Evolutionary conservation across 2,329 filamentous ascomycete species (phyloP).

Genomic region (Pseudocercospora macadamiae): DNA sequence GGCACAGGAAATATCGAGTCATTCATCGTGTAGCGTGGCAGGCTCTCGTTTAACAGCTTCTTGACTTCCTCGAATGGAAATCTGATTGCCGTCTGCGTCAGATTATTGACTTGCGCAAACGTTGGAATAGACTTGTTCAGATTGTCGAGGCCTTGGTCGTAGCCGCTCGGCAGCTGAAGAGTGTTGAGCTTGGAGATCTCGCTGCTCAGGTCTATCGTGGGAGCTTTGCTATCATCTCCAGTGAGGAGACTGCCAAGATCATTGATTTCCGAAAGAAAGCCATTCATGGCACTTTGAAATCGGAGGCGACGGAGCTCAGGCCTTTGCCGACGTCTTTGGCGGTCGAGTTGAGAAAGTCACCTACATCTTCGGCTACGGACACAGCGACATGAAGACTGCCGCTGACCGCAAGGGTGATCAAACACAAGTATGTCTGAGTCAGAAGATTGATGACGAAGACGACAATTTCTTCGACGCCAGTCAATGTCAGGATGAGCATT

Average conservation of each 20-base stretch:
- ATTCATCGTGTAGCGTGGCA: conserved; percentile 78
- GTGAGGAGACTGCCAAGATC: conserved; percentile 45
- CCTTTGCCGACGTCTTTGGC: conserved; percentile 61
- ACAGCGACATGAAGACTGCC: conserved; percentile 75
- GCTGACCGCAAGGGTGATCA: conserved; percentile 80
- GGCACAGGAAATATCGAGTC: conserved; percentile 78
- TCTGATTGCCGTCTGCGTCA: conserved; percentile 73
- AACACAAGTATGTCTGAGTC: conserved; percentile 85
- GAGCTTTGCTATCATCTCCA: conserved; percentile 47
- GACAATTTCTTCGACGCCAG: conserved; percentile 82
- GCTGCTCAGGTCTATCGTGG: conserved; percentile 65
- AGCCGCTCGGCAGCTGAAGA: conserved; percentile 68
- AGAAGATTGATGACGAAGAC: conserved; percentile 92
- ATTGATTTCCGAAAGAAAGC: conserved; percentile 56
- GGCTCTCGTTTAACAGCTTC: conserved; percentile 68
- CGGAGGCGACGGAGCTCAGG: conserved; percentile 48
- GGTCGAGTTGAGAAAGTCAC: conserved; percentile 63
- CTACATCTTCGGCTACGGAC: conserved; percentile 62
- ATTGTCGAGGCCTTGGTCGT: conserved; percentile 69
- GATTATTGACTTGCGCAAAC: conserved; percentile 81
- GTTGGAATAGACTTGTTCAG: conserved; percentile 80
- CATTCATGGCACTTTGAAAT: conserved; percentile 59
- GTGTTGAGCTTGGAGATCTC: conserved; percentile 68
- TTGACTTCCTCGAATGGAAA: conserved; percentile 82
- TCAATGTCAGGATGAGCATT: conserved; percentile 77